These are phyloP conservation scores for Aulographum hederae DNA, from an alignment of 2,329 filamentous ascomycete species.

Conservation along the genomic window DNA sequence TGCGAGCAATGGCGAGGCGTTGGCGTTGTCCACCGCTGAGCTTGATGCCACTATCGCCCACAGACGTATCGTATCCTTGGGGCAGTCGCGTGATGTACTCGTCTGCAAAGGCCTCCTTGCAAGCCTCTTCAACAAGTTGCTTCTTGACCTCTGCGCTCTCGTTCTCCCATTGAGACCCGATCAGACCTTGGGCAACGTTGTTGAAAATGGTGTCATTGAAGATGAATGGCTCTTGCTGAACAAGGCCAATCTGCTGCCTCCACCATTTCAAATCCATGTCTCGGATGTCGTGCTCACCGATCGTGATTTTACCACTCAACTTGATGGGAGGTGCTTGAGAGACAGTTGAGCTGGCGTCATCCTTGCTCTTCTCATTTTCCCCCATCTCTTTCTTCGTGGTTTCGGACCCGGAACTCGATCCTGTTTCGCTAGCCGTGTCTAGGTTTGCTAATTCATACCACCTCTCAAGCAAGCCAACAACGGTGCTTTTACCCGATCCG, in stretches of 20 bases:
- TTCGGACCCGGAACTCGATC: neutral
- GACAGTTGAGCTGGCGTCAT: neutral
- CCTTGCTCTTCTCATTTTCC: conserved; percentile 4
- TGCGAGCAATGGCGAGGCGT: conserved; percentile 56
- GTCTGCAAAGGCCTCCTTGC: conserved; percentile 18
- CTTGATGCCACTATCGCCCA: conserved; percentile 62
- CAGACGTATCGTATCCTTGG: conserved; percentile 51
- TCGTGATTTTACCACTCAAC: conserved; percentile 6
- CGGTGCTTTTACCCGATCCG: conserved; percentile 57
- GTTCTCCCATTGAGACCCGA: conserved; percentile 28
- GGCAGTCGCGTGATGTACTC: conserved; percentile 19
- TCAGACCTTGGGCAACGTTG: conserved; percentile 20
- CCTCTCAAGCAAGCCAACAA: conserved; percentile 50
- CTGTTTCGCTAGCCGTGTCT: neutral
- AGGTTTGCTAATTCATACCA: conserved; percentile 43
- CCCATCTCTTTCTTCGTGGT: conserved; percentile 5
- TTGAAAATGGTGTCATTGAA: conserved; percentile 22
- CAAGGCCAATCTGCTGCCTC: conserved; percentile 25
- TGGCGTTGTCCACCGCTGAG: conserved; percentile 77
- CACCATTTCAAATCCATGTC: conserved; percentile 23
- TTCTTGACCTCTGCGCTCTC: conserved; percentile 36
- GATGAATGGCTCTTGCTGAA: conserved; percentile 22
- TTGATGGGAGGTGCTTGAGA: conserved; percentile 10
- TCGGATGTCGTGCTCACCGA: conserved; percentile 13
- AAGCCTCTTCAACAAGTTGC: conserved; percentile 28